Evolutionary conservation across 2,329 filamentous ascomycete species (phyloP).

Genomic region (Fusarium mexicanum): DNA sequence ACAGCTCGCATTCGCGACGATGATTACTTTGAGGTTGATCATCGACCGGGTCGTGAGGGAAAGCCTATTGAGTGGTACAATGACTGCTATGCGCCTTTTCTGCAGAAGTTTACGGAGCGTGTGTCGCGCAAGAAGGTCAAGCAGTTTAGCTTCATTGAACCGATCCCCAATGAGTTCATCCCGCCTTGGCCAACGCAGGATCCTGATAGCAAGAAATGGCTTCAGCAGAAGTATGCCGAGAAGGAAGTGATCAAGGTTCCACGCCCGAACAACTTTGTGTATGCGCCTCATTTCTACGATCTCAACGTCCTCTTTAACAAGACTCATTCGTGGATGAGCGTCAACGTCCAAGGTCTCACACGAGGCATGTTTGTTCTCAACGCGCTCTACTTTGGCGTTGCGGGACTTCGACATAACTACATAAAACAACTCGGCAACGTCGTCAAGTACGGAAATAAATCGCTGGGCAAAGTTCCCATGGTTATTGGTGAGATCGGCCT

Average conservation of each 20-base stretch:
- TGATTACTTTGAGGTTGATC: conserved; percentile 52
- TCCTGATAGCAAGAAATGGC: conserved; percentile 11
- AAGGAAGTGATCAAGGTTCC: conserved; percentile 41
- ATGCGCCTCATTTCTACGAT: conserved; percentile 56
- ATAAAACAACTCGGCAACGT: conserved; percentile 51
- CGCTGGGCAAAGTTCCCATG: conserved; percentile 48
- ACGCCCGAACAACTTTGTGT: conserved; percentile 50
- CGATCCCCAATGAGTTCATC: conserved; percentile 54
- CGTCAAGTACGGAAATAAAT: conserved; percentile 45
- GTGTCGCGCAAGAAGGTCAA: conserved; percentile 44
- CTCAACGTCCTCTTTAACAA: conserved; percentile 54
- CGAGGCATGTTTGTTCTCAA: conserved; percentile 53
- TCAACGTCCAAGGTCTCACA: conserved; percentile 54
- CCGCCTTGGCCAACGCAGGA: conserved; percentile 48
- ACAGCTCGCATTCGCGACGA: conserved; percentile 40
- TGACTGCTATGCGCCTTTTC: conserved; percentile 54
- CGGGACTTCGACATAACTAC: conserved; percentile 52
- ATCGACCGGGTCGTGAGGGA: conserved; percentile 49
- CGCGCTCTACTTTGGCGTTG: conserved; percentile 53
- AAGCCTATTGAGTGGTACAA: conserved; percentile 53
- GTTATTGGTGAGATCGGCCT: conserved; percentile 55
- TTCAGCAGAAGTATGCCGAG: conserved; percentile 40
- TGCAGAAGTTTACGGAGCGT: conserved; percentile 49
- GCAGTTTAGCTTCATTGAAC: conserved; percentile 52
- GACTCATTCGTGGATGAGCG: conserved; percentile 49